phyloP scores from a whole-genome alignment of 331 rosid genomes.

The Malus hybrid region DNA sequence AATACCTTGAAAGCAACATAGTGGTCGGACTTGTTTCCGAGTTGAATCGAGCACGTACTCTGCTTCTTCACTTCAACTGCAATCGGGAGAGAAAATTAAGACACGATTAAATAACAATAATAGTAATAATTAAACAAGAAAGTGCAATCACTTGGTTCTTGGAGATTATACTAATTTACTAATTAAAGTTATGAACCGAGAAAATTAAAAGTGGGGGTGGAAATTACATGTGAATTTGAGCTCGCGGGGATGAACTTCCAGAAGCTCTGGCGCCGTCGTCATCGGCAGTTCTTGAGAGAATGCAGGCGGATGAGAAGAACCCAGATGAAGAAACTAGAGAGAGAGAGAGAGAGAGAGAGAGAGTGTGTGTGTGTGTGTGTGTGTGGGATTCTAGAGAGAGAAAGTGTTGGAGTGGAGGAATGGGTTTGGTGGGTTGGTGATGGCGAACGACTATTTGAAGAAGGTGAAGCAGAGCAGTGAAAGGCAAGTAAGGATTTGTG shows the following conservation, averaged over 20 bases:
- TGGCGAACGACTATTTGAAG: too few species aligned
- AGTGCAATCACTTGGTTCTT: not conserved
- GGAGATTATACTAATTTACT: not conserved
- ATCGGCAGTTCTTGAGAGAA: not conserved
- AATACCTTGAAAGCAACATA: constrained; percentile 84
- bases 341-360: not conserved
- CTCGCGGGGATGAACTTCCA: constrained; percentile 60
- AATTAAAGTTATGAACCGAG: not conserved
- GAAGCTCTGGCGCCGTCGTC: constrained; percentile 59
- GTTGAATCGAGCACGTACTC: constrained; percentile 61
- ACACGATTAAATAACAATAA: not conserved
- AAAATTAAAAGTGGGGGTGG: not conserved
- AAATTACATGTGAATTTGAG: constrained; percentile 71
- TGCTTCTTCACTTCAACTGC: constrained; percentile 85
- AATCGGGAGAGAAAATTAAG: not conserved
- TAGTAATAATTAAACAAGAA: not conserved
- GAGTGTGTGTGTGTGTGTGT: too few species aligned
- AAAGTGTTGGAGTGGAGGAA: not conserved
- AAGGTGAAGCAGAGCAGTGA: too few species aligned
- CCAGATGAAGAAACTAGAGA: not conserved
- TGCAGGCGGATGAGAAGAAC: not conserved
- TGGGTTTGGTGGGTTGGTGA: not conserved
- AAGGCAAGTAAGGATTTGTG: too few species aligned
- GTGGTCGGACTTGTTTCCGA: constrained; percentile 52
- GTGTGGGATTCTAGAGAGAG: not conserved